Evolutionary conservation across 306 rosid species (phyloP), one percentile per base, ranked within the genome.

Genomic region (Delonix regia): DNA sequence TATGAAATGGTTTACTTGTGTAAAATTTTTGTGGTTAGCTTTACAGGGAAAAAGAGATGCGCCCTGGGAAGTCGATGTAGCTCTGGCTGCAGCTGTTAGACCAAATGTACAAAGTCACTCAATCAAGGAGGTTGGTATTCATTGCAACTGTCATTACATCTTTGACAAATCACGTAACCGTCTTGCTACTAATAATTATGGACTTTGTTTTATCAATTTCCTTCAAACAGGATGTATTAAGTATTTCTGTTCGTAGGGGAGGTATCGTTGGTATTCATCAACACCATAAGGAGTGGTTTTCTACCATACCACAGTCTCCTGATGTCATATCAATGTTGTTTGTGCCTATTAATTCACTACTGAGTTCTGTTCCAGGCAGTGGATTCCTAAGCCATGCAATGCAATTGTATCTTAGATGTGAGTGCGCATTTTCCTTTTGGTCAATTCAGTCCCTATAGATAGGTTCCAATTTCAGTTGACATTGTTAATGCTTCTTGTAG

Each of bases 341-440:
- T n/a, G 90, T 86, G 69, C 92, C 94, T 5, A 83, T 90, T 79
- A 88, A 88, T 19, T 85, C 90, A 25, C 88, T 90, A 24, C 68
- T 90, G 63, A 83, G 74, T 67, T 88, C 88, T 15, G 75, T 78
- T 57, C 76, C 52, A 49, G 92, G 89, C 76, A 56, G 24, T 77
- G 92, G 94, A 57, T 90, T 83, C 80, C 84, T 88, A 33, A 79
- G 51, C 68, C 91, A 87, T 72, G 96, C 96, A 0, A 82, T 89
- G 45, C 87, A 87, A 44, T 87, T 86, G 72, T 91, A 89, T 69
- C 85, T 89, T 74, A 84, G 87, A 89, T 87, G 91, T 89, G 78
- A 81, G 91, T 71, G 7, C 62, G 21, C 80, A 47, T 56, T 22
- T 44, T 81, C 51, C 30, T 16, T 38, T 22, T 34, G 18, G 69